Percentiles rank a stretch among this genome's conserved stretches.
Conservation (phyloP, 2,329 filamentous ascomycete species). For the Fusarium cicatricum region DNA sequence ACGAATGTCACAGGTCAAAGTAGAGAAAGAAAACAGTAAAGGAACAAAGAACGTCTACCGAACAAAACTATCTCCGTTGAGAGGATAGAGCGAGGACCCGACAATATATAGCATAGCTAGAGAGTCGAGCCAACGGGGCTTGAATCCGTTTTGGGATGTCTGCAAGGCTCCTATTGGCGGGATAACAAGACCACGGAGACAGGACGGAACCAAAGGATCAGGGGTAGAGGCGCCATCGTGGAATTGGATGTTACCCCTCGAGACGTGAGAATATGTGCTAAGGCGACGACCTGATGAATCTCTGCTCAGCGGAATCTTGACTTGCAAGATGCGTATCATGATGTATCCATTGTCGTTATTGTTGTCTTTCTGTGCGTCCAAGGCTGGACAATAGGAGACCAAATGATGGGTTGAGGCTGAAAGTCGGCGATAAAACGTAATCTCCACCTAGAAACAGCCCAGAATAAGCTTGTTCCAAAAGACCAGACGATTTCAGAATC, state of each 20-base stretch:
- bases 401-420: no score
- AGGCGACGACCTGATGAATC: no score
- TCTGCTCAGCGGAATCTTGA: no score
- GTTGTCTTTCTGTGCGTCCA: no score
- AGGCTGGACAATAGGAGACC: no score
- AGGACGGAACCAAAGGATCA: conserved; percentile 3
- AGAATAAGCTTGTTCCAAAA: neutral
- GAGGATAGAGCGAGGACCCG: neutral
- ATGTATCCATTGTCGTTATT: no score
- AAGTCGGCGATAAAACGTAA: no score
- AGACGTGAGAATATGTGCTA: neutral
- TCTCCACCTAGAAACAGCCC: neutral
- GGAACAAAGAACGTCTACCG: conserved; percentile 19
- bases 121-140: neutral
- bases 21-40: conserved; percentile 8
- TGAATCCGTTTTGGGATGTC: neutral
- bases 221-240: neutral
- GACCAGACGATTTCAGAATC: neutral
- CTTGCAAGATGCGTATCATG: no score
- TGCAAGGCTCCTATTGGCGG: conserved; percentile 7
- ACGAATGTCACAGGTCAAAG: conserved; percentile 10
- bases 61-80: conserved; percentile 5
- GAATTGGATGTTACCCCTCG: neutral
- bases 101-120: conserved; percentile 5
- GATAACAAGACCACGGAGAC: conserved; percentile 9